Percentiles rank a stretch among this genome's conserved stretches.
phyloP scores from a whole-genome alignment of 1,284 basidiomycete species.

The Apiotrichum gracile region DNA sequence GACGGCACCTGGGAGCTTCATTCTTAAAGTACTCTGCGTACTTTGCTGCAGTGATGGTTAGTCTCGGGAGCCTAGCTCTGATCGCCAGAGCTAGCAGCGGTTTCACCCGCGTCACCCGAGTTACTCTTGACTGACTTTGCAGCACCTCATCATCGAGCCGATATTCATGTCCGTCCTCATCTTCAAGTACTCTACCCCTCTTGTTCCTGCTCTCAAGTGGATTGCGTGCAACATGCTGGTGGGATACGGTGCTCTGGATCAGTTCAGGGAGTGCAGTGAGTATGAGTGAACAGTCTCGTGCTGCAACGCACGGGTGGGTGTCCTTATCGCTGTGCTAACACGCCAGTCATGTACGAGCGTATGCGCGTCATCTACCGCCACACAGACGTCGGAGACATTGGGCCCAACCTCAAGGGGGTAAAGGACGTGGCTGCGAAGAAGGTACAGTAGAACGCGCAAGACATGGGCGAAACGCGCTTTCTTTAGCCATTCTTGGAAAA shows the following conservation, averaged over 20 bases:
- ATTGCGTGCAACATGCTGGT: slow-evolving; percentile 23
- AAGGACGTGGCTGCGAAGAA: slow-evolving; percentile 4
- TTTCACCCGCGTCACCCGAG: not conserved
- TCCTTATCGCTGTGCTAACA: not conserved
- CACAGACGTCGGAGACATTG: slow-evolving; percentile 32
- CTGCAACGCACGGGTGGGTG: not conserved
- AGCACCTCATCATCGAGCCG: slow-evolving; percentile 22
- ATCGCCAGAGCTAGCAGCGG: too few relatives aligned
- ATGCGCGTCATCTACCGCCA: slow-evolving; percentile 25
- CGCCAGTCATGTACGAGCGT: slow-evolving; percentile 31
- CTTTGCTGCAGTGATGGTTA: slow-evolving; percentile 26
- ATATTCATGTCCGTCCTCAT: slow-evolving; percentile 10
- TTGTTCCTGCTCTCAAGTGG: slow-evolving; percentile 23
- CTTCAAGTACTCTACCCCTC: slow-evolving; percentile 11
- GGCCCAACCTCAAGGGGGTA: slow-evolving; percentile 3
- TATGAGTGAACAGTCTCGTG: too few relatives aligned
- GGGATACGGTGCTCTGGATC: slow-evolving; percentile 32
- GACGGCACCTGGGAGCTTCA: slow-evolving; percentile 8
- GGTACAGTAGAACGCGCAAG: slow-evolving; percentile 10
- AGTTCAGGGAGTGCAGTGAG: slow-evolving; percentile 35
- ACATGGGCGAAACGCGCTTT: too few relatives aligned
- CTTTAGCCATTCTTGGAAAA: too few relatives aligned
- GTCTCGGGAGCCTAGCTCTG: too few relatives aligned
- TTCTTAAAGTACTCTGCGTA: slow-evolving; percentile 14
- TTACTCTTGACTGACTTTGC: not conserved